Base-by-base conservation (phyloP, 1,139 yeast species). In the Kluyveromyces marxianus region DNA sequence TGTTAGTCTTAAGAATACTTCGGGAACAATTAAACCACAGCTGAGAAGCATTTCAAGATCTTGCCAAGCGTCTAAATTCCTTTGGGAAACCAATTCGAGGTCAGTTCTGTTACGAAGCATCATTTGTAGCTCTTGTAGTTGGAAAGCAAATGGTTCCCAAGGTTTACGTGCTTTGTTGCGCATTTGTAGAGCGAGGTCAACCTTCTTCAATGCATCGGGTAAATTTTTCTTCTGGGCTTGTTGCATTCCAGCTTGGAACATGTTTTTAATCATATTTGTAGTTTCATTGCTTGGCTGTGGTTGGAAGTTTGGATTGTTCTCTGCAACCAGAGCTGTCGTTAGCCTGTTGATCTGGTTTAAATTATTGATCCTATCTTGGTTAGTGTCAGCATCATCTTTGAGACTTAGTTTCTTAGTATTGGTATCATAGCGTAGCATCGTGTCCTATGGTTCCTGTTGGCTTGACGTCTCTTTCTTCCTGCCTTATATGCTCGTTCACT, bases 51-150 rank as follows among this genome's bases (percentile, higher is more conserved):
- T 68, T 51, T 88, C 92, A 2, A 94, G 81, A 61, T 90, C 97
- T 50, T 83, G 83, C 59, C 71, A 78, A 0, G 96, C 97, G 44
- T 81, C 82, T 40, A 83, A 66, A 69, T 78, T 85, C 48, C 79
- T 70, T 45, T 78, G 74, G 48, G 75, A 70, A 57, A 83, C 75
- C 62, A 89, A 71, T 57, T 83, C 77, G 0, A 95, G 86, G 59
- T 90, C 97, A 25, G 95, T 81, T 53, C 97, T 75, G 47, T 88
- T 83, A 70, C 81, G 83, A 48, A 90, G 67, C 59, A 88, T 76
- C 57, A 78, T 72, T 42, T 82, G 75, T 47, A 86, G 68, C 62
- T 92, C 97, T 58, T 84, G 90, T 47, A 89, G 67, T 35, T 90
- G 83, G 37, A 82, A 76, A 54, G 79, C 89, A 58, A 89, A 85